Evolutionary conservation across 1,284 basidiomycete species (phyloP), one percentile per base, ranked within the genome.

Genomic region (Bjerkandera adusta): DNA sequence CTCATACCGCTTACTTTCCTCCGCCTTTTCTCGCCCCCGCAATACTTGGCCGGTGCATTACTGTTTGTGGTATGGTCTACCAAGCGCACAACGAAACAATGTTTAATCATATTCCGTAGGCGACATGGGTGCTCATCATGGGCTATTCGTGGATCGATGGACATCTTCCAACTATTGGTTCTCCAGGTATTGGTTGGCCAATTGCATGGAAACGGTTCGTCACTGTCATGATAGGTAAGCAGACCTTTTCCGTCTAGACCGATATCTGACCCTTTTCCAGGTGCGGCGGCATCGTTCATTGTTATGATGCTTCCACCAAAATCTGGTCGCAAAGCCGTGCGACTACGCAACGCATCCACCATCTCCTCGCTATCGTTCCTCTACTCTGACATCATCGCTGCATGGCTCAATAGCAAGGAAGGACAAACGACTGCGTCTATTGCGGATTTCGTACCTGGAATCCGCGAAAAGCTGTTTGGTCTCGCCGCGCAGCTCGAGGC

Each of bases 111-210:
- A 34, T 16, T 24, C 6, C 15, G 12, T 43, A 75, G 73, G 65
- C 64, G 1, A 77, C 74, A 2, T 68, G 68, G 43, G 63, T 64
- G 1, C 64, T 78, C 5, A 64, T 81, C 13, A 64, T 80, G 4
- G 81, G 82, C 1, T 85, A 83, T 59, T 77, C 75, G 0, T 84
- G 81, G 80, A 68, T 81, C 21, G 80, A 85, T 51, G 72, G 71
- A 2, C 76, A 83, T 56, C 54, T 77, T 5, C 51, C 57, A 2
- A 62, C 72, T 11, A 54, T 71, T 15, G 70, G 67, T 7, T 75
- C 74, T 48, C 71, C 73, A 13, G 82, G 81, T 15, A 60, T 71
- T 5, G 82, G 82, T 1, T 79, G 75, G 59, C 55, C 61, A 1
- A 65, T 84, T 7, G 76, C 79, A 0, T 83, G 81, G 69, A 67